These are phyloP conservation scores for Graphium sp. DNA, from an alignment of 2,329 filamentous ascomycete species.

Conservation along the genomic window DNA sequence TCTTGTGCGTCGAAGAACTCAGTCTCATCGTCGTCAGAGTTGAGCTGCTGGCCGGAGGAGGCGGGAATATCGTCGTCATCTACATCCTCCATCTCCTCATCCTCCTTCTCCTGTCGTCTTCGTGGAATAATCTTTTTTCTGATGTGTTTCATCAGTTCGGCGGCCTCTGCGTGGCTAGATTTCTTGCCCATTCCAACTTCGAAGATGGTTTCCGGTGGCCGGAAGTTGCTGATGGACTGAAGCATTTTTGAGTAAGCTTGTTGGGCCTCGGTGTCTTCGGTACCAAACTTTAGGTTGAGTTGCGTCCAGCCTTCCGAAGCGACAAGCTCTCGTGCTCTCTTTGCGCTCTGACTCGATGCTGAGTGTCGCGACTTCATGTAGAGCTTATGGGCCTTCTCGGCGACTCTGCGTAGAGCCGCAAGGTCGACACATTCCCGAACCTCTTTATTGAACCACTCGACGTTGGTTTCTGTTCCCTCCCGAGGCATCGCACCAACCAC, in stretches of 20 bases:
- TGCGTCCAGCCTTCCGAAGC: constrained; percentile 53
- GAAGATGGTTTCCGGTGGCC: constrained; percentile 89
- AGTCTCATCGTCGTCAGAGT: constrained; percentile 7
- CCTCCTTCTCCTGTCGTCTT: constrained; percentile 22
- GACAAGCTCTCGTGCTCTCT: constrained; percentile 65
- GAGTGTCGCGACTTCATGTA: constrained; percentile 83
- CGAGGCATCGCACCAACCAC: constrained; percentile 63
- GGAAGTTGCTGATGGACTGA: constrained; percentile 72
- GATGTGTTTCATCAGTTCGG: constrained; percentile 59
- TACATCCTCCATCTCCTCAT: constrained; percentile 13
- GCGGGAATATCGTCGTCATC: constrained; percentile 15
- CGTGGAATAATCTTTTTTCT: constrained; percentile 51
- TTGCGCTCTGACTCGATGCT: constrained; percentile 79
- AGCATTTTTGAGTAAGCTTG: constrained; percentile 72
- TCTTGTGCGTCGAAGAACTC: constrained; percentile 15
- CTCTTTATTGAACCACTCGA: constrained; percentile 72
- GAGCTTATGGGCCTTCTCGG: constrained; percentile 78
- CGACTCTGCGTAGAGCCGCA: constrained; percentile 50
- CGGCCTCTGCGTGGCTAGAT: constrained; percentile 42
- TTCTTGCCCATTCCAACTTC: constrained; percentile 69
- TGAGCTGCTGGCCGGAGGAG: too few relatives aligned
- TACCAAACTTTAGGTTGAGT: constrained; percentile 66
- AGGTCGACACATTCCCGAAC: constrained; percentile 64
- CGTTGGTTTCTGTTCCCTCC: constrained; percentile 54
- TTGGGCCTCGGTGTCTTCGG: constrained; percentile 46